Evolutionary conservation across 176 grass and related monocot species (phyloP).

Genomic region (Areca catechu): DNA sequence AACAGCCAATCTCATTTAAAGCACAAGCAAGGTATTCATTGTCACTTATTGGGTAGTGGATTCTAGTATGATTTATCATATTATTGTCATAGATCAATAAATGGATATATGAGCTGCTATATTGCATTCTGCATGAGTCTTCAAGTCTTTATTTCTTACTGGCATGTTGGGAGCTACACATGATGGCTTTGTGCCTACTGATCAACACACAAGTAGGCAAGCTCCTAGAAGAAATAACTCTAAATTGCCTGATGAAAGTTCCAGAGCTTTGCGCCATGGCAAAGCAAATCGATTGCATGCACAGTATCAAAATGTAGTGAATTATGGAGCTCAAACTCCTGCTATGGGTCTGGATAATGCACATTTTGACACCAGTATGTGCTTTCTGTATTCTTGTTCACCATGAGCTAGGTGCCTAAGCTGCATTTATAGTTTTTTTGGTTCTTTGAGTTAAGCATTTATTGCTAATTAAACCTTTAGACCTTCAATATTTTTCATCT

Average conservation of each 20-base stretch:
- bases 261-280: conserved; percentile 13
- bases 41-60: not conserved
- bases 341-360: conserved; percentile 12
- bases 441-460: no score
- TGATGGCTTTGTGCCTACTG: conserved; percentile 26
- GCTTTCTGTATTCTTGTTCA: no score
- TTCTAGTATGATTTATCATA: not conserved
- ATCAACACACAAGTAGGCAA: conserved; percentile 18
- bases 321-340: conserved; percentile 14
- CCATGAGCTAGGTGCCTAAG: no score
- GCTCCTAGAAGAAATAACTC: conserved; percentile 29
- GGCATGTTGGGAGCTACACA: conserved; percentile 10
- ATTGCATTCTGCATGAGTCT: not conserved
- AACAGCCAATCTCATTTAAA: conserved; percentile 39
- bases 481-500: no score
- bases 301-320: conserved; percentile 14
- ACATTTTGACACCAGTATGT: conserved; percentile 5
- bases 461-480: no score
- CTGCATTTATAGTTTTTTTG: no score
- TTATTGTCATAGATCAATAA: conserved; percentile 1
- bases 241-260: conserved; percentile 26
- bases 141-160: conserved; percentile 11
- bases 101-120: no score
- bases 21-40: conserved; percentile 56
- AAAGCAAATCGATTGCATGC: conserved; percentile 28